Percentiles rank a stretch among this genome's conserved stretches.
Evolutionary conservation across 2,329 filamentous ascomycete genomes (phyloP).

Genomic region (Colletotrichum graminicola): DNA sequence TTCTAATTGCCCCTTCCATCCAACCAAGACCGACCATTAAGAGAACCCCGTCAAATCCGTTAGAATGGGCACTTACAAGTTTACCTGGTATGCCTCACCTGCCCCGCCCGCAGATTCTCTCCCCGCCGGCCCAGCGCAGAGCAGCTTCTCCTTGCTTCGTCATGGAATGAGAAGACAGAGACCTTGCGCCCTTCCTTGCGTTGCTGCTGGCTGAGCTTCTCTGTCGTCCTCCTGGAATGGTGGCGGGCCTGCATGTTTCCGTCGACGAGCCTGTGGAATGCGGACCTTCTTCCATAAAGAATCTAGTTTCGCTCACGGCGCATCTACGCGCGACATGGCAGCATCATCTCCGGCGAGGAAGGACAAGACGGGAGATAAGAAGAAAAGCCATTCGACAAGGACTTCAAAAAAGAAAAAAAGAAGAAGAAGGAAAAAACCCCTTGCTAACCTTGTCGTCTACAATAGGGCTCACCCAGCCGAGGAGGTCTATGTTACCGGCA

Average conservation of each 20-base stretch:
- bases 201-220: conserved; percentile 1
- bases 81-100: conserved; percentile 40
- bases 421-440: neutral
- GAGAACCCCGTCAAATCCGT: conserved; percentile 6
- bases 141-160: conserved; percentile 9
- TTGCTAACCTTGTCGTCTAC: conserved; percentile 34
- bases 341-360: conserved; percentile 5
- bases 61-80: conserved; percentile 43
- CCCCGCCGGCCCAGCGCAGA: neutral
- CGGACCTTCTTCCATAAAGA: conserved; percentile 23
- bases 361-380: too few relatives aligned
- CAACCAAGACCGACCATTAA: neutral
- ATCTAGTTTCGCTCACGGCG: neutral
- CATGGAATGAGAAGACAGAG: conserved; percentile 25
- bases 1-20: conserved; percentile 10
- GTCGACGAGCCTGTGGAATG: conserved; percentile 25
- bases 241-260: conserved; percentile 27
- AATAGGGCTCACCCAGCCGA: conserved; percentile 84
- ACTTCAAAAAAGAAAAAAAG: too few relatives aligned
- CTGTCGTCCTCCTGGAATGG: conserved; percentile 1
- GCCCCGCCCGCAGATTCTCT: conserved; percentile 16
- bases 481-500: conserved; percentile 94
- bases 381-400: too few relatives aligned
- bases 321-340: conserved; percentile 24
- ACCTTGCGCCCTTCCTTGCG: conserved; percentile 14